Evolutionary conservation across 805 yeast species (phyloP).

Genomic region (Pichia insulana): DNA sequence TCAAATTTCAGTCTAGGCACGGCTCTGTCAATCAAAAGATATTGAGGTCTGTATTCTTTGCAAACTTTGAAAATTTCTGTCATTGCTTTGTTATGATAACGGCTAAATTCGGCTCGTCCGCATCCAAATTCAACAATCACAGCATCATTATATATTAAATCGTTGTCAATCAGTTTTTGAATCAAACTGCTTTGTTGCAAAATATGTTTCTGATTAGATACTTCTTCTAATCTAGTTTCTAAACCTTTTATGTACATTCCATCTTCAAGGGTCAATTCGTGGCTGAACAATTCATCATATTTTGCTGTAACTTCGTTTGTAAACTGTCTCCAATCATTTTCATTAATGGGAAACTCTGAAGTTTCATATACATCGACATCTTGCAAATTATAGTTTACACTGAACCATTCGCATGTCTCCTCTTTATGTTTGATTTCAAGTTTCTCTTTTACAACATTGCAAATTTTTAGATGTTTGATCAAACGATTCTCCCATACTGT

Average conservation of each 20-base stretch:
- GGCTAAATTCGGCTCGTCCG: conserved; percentile 77
- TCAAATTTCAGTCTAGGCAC: conserved; percentile 75
- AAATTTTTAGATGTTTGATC: conserved; percentile 48
- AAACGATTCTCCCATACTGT: conserved; percentile 57
- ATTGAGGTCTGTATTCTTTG: conserved; percentile 19
- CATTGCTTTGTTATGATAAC: conserved; percentile 42
- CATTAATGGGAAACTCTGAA: conserved; percentile 7
- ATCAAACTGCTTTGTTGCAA: conserved; percentile 75
- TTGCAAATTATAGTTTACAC: conserved; percentile 36
- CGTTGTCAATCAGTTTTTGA: conserved; percentile 45
- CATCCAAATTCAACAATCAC: conserved; percentile 78
- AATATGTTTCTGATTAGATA: conserved; percentile 64
- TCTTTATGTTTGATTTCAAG: conserved; percentile 29
- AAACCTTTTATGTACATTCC: conserved; percentile 26
- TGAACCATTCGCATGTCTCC: conserved; percentile 35
- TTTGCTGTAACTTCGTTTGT: conserved; percentile 11
- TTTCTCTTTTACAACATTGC: conserved; percentile 37
- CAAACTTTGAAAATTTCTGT: conserved; percentile 10
- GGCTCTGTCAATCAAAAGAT: conserved; percentile 66
- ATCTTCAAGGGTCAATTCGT: conserved; percentile 14
- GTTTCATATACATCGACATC: conserved; percentile 6
- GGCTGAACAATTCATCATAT: conserved; percentile 11
- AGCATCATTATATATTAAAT: conserved; percentile 28
- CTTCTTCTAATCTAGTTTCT: conserved; percentile 36
- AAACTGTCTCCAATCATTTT: conserved; percentile 18